Base-by-base conservation (phyloP, 352 stramenopile genomes). In the Phytophthora ramorum region DNA sequence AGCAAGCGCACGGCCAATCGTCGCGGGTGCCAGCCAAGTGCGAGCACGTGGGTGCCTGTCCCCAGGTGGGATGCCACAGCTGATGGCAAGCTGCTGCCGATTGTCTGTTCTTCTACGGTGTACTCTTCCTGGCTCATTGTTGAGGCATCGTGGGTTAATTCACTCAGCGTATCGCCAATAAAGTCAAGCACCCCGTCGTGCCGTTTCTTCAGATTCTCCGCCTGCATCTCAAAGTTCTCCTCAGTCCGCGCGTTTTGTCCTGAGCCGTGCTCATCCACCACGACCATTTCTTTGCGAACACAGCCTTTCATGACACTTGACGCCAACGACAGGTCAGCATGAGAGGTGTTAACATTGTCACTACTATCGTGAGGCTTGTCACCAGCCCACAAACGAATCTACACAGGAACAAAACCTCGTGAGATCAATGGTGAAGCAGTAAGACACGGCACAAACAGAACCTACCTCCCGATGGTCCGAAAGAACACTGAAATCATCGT, bases 401-500 rank as follows among this genome's bases (percentile, higher is more conserved):
- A 73, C 16, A 74, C 24, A 20, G 50, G 46, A 57, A 69, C 22
- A 47, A 20, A n/a, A 16, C 13, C 35, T 24, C n/a, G 22, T 58
- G 9, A 69, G 56, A 47, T n/a, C n/a, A 41, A 37, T 24, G n/a
- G 3, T 38, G 22, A 13, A 28, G 14, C 24, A 50, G 24, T 7
- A 7, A 38, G 50, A 44, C 43, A 37, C 16, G 40, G 13, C 19
- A 32, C 7, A 32, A 58, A 19, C 14, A 17, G 0, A 16, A 9
- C 26, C 5, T 66, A 94, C 81, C 75, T 95, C 87, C 10, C 87
- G 73, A 61, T 95, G 85, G 50, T 88, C 76, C 3, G 87, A 93
- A 1, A 93, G 73, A 37, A 95, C 88, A 49, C 87, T 92, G 44
- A 91, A 91, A 51, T 95, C 87, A 54, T 95, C 84, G 63, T 93